These are phyloP conservation scores for Aeminium ludgeri DNA, from an alignment of 495 filamentous ascomycete genomes.

Conservation along the genomic window DNA sequence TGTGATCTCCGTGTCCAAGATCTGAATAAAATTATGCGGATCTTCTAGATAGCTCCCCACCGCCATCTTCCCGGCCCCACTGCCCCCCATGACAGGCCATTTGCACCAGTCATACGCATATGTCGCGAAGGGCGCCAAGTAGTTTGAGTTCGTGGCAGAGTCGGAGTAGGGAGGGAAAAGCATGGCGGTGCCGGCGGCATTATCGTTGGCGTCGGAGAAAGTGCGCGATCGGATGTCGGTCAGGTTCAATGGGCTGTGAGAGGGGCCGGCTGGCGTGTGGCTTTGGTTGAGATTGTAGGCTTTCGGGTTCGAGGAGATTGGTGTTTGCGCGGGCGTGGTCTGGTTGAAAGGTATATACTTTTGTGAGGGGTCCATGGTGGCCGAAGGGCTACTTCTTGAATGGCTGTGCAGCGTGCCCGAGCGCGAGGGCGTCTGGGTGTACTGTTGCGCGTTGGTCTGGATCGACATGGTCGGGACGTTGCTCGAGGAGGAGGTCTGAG, in stretches of 20 bases:
- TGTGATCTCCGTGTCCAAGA: constrained; percentile 67
- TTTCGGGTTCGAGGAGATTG: constrained; percentile 20
- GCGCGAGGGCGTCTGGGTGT: constrained; percentile 44
- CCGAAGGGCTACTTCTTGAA: constrained; percentile 71
- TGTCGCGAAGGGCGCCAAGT: constrained; percentile 84
- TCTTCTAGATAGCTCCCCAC: constrained; percentile 94
- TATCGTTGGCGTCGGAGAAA: constrained; percentile 59
- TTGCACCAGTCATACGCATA: constrained; percentile 99
- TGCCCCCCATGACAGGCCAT: constrained; percentile 66
- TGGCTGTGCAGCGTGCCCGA: constrained; percentile 54
- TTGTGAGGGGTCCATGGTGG: constrained; percentile 37
- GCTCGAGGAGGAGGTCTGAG: constrained; percentile 56
- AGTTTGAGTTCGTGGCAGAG: constrained; percentile 59
- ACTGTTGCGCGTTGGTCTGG: constrained; percentile 39
- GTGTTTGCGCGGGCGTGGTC: constrained; percentile 44
- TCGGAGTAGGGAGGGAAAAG: constrained; percentile 31
- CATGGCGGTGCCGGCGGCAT: constrained; percentile 31
- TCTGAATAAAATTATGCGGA: constrained; percentile 98
- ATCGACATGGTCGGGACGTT: constrained; percentile 52
- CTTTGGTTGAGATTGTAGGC: constrained; percentile 18
- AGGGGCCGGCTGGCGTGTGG: constrained; percentile 53
- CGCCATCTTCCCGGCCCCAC: constrained; percentile 64
- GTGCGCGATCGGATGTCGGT: constrained; percentile 71
- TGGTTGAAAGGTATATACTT: constrained; percentile 56
- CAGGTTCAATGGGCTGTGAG: constrained; percentile 76